A percentile compares a stretch with the other conserved stretches of the same genome.
These are phyloP conservation scores for Silene uniflora DNA, from an alignment of 148 eudicot species.

Conservation along the genomic window DNA sequence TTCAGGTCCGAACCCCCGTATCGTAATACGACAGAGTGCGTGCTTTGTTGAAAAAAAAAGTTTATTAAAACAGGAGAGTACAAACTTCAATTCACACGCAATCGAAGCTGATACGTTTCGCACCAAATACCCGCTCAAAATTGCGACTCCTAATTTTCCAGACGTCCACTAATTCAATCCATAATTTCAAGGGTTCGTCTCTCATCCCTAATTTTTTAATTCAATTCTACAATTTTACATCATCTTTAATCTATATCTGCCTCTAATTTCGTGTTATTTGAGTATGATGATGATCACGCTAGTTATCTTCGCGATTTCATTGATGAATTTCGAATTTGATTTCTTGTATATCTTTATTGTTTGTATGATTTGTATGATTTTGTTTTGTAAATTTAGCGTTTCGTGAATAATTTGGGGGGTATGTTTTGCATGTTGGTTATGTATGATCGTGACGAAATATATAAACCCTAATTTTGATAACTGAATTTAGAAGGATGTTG, in stretches of 20 bases:
- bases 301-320: background rate
- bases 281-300: conserved; percentile 3
- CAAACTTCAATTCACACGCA: background rate
- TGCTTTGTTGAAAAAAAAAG: too few species aligned
- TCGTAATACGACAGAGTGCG: too few species aligned
- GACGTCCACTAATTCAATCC: background rate
- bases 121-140: background rate
- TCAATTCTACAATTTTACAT: background rate
- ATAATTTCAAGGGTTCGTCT: conserved; percentile 15
- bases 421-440: background rate
- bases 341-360: background rate
- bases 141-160: background rate
- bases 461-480: conserved; percentile 2
- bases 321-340: background rate
- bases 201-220: background rate
- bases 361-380: background rate
- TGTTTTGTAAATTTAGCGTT: background rate
- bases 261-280: too few species aligned
- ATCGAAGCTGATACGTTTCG: background rate
- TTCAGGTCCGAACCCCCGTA: too few species aligned
- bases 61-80: background rate
- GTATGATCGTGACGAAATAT: background rate
- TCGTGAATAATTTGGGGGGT: background rate
- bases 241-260: background rate
- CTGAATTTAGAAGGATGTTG: background rate